Evolutionary conservation across 768 basidiomycete genomes (phyloP), one percentile per base, ranked within the genome.

Genomic region (Kwoniella heveanensis): DNA sequence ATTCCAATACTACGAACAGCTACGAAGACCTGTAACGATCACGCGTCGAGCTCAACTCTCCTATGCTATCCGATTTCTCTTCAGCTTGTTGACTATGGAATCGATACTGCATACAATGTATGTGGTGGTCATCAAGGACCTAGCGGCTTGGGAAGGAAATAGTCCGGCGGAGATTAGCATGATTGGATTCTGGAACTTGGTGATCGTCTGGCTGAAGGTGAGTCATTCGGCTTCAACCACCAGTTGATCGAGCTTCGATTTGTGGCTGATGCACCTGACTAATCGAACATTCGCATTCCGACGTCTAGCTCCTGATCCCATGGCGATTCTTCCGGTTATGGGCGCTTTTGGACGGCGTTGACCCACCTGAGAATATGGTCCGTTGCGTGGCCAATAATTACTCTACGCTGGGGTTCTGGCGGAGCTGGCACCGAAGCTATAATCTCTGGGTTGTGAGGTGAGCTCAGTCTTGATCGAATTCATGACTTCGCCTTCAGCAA

Each of bases 341-440:
- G 92, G 88, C 94, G 1, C 82, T 98, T 22, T 78, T 86, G 6
- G 91, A 92, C 71, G 91, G 90, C 0, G 85, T 97, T 32, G 91
- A 96, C 71, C 90, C 92, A 0, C 96, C 95, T 0, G 96, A 99
- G 80, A 99, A 99, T 79, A 96, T 97, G 96, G 85, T 99, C 13
- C 86, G 96, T n/a, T 98, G 96, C 74, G 89, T 97, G 88, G 90
- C 87, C 22, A 99, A 98, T 79, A 98, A 97, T 78, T 97, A 97
- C 77, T 96, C 94, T 0, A 85, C 88, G 0, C 78, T 88, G 10
- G 92, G 92, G 0, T 98, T 99, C 80, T 98, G 96, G 96, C 81
- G 92, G 66, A 88, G 88, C 67, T 98, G 95, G 96, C 95, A 98
- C 77, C 84, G 96, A 8, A 91, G 90, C 66, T 97, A 93, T 80